These are phyloP conservation scores for Gossypioides kirkii DNA, from an alignment of 345 rosid species.

Conservation along the genomic window DNA sequence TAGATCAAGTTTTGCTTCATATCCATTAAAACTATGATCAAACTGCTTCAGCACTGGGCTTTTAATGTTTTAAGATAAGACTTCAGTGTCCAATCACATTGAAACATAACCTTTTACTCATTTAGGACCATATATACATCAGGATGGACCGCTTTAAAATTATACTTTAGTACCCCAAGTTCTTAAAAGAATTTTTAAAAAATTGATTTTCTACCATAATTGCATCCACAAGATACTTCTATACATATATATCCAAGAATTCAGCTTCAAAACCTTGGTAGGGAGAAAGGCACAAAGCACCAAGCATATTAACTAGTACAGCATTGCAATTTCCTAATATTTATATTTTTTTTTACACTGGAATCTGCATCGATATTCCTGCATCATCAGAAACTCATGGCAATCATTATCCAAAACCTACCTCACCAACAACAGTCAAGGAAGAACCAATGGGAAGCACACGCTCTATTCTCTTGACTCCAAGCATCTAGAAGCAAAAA, in stretches of 20 bases:
- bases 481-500: slow-evolving; percentile 74
- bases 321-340: background rate
- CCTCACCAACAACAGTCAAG: slow-evolving; percentile 96
- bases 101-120: background rate
- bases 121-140: background rate
- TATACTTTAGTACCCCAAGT: background rate
- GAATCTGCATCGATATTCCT: slow-evolving; percentile 1
- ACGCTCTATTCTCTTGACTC: slow-evolving; percentile 89
- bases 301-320: background rate
- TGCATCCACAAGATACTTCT: background rate
- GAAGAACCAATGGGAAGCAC: slow-evolving; percentile 91
- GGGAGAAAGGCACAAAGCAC: background rate
- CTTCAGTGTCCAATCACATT: background rate
- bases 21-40: background rate
- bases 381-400: background rate
- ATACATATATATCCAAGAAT: background rate
- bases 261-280: background rate
- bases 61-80: background rate
- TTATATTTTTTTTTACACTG: background rate
- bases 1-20: background rate
- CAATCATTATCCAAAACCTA: slow-evolving; percentile 20
- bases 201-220: background rate
- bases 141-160: background rate
- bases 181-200: background rate
- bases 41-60: background rate